These are phyloP conservation scores for Coemansia sp. DNA, from an alignment of 192 early-diverging fungal species.

Conservation along the genomic window DNA sequence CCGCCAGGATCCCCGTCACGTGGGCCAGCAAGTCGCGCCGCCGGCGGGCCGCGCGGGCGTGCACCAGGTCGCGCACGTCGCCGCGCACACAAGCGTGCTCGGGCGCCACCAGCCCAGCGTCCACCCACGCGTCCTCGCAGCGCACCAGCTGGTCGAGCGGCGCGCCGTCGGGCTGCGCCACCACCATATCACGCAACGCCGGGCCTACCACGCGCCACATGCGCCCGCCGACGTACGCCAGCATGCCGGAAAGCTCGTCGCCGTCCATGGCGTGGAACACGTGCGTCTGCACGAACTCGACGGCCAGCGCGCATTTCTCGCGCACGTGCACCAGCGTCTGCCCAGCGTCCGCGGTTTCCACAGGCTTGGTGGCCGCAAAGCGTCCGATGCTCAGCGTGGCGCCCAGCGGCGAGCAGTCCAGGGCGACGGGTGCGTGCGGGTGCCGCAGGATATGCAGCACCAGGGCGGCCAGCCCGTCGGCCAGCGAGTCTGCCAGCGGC, in stretches of 20 bases:
- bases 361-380: slow-evolving; percentile 11
- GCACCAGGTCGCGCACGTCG: slow-evolving; percentile 26
- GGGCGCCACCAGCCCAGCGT: slow-evolving; percentile 16
- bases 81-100: slow-evolving; percentile 20
- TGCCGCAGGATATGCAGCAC: slow-evolving; percentile 33
- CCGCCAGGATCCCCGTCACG: slow-evolving; percentile 28
- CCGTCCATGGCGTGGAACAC: slow-evolving; percentile 40
- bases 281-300: slow-evolving; percentile 36
- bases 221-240: slow-evolving; percentile 26
- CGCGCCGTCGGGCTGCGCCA: slow-evolving; percentile 23
- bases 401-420: slow-evolving; percentile 17
- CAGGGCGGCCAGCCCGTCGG: slow-evolving; percentile 15
- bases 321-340: too few species aligned
- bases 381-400: slow-evolving; percentile 41
- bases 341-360: too few species aligned
- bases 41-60: slow-evolving; percentile 30
- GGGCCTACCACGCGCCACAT: slow-evolving; percentile 34
- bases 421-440: slow-evolving; percentile 22
- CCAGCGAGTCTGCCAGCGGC: slow-evolving; percentile 19
- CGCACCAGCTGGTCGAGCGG: slow-evolving; percentile 31
- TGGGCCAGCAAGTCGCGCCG: slow-evolving; percentile 38
- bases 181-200: slow-evolving; percentile 15
- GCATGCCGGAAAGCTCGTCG: slow-evolving; percentile 37
- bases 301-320: slow-evolving; percentile 32
- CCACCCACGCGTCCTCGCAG: slow-evolving; percentile 41